Evolutionary conservation across 2,329 filamentous ascomycete species (phyloP).

Genomic region (Ascochyta pisi): DNA sequence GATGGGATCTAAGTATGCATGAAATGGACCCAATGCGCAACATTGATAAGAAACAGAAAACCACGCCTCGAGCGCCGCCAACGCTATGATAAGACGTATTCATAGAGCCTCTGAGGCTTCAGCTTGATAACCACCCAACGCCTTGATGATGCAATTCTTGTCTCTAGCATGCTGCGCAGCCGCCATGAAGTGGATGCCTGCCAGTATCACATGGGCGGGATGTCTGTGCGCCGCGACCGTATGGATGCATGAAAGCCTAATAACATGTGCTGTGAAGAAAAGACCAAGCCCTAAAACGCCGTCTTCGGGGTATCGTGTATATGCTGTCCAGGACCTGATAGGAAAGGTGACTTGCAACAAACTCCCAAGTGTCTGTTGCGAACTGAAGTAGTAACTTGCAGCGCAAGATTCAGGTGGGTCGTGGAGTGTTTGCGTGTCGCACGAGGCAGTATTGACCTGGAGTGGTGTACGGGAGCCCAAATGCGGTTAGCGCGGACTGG

Average conservation of each 20-base stretch:
- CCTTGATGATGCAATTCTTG: conserved; percentile 27
- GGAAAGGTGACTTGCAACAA: conserved; percentile 16
- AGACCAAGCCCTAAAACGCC: conserved; percentile 34
- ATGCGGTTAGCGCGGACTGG: conserved; percentile 31
- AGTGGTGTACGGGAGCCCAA: conserved; percentile 37
- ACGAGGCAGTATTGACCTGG: conserved; percentile 24
- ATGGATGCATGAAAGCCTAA: conserved; percentile 23
- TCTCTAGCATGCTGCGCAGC: conserved; percentile 18
- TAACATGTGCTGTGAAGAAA: conserved; percentile 18
- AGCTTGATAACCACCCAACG: conserved; percentile 6
- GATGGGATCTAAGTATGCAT: conserved; percentile 13
- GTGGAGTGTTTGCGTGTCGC: conserved; percentile 24
- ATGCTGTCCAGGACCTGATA: conserved; percentile 28
- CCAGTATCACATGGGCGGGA: conserved; percentile 20
- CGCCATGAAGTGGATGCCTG: conserved; percentile 23
- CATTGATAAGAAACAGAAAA: not conserved
- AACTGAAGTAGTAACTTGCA: conserved; percentile 9
- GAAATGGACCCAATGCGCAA: not conserved
- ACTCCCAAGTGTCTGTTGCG: conserved; percentile 25
- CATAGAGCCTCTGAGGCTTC: not conserved
- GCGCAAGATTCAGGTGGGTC: not conserved
- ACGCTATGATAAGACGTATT: not conserved
- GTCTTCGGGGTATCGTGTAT: conserved; percentile 44
- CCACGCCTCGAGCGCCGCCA: not conserved
- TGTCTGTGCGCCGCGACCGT: conserved; percentile 22